These are phyloP conservation scores for Senna tora DNA, from an alignment of 306 rosid genomes.

Conservation along the genomic window DNA sequence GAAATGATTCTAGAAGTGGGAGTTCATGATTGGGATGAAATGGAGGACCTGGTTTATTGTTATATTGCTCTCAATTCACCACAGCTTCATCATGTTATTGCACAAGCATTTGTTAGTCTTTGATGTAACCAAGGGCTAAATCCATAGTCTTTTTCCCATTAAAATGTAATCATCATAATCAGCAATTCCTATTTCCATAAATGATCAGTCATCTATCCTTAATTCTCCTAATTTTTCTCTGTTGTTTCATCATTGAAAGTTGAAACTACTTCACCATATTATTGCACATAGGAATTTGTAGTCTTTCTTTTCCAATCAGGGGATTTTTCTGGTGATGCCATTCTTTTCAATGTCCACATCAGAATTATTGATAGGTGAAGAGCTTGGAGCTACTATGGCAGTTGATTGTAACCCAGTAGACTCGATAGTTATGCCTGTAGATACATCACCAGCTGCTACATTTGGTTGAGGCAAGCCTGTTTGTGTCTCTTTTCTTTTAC, in stretches of 20 bases:
- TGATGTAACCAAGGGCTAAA: not conserved
- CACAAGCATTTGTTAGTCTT: constrained; percentile 45
- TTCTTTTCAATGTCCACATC: constrained; percentile 1
- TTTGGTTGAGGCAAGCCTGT: not conserved
- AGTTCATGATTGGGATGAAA: constrained; percentile 45
- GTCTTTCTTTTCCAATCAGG: not conserved
- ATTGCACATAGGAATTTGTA: too few relatives aligned
- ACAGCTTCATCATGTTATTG: constrained; percentile 38
- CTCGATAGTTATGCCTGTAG: constrained; percentile 26
- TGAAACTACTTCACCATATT: too few relatives aligned
- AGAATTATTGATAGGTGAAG: constrained; percentile 25
- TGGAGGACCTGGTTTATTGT: constrained; percentile 54
- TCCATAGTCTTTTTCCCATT: not conserved
- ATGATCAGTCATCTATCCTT: too few relatives aligned
- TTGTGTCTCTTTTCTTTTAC: constrained; percentile 45
- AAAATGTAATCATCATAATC: too few relatives aligned
- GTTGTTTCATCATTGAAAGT: too few relatives aligned
- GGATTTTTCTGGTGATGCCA: not conserved
- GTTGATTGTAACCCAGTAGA: constrained; percentile 28
- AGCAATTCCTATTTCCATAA: too few relatives aligned
- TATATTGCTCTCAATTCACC: constrained; percentile 52
- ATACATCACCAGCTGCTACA: constrained; percentile 25
- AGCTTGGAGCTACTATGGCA: constrained; percentile 36
- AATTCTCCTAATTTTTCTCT: too few relatives aligned
- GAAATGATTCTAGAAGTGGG: constrained; percentile 42